Evolutionary conservation across 163 green algal species (phyloP), one percentile per base, ranked within the genome.

Genomic region (Coccomyxa subellipsoidea): DNA sequence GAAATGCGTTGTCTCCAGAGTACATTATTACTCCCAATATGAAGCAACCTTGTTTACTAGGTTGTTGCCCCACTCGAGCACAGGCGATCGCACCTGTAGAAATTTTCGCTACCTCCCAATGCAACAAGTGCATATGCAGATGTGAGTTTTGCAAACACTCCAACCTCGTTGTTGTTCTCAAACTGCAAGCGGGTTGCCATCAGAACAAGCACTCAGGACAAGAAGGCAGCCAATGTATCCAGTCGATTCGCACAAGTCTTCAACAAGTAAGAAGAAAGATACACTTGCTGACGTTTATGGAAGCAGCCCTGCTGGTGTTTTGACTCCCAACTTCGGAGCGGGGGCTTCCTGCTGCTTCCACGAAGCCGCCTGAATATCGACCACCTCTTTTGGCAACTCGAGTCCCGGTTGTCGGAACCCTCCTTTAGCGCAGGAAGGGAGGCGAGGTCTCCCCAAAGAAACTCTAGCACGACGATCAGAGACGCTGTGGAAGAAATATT

Each of bases 121-220:
- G 96, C 96, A 5, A 95, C 92, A 7, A 99, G 87, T 82, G 92
- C 97, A 86, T 99, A 99, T 23, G 94, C 90, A 80, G 98, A 98
- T 9, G 96, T 99, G 21, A 99, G 90, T 82, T 96, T 96, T 8
- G 93, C 92, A 81, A 99, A 99, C 0, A 99, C 96, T 35, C 97
- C 97, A 8, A 99, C 92, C 53, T 99, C 97, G 80, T 98, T 98
- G 82, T 87, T 96, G 85, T 97, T 98, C 88, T 99, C 96, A 86
- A 98, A 99, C 76, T 95, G 91, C 34, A 88, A 91, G 75, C 94
- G 90, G 12, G 90, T 93, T 29, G 92, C 93, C 92, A 95, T 96
- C 4, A 53, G n/a, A n/a, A n/a, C n/a, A n/a, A n/a, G n/a, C n/a
- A n/a, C n/a, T n/a, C n/a, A n/a, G n/a, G 5, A 59, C 47, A 59